A percentile compares a stretch with the other conserved stretches of the same genome.
Evolutionary conservation across 441 rosid genomes (phyloP).

Genomic region (Aleurites moluccanus): DNA sequence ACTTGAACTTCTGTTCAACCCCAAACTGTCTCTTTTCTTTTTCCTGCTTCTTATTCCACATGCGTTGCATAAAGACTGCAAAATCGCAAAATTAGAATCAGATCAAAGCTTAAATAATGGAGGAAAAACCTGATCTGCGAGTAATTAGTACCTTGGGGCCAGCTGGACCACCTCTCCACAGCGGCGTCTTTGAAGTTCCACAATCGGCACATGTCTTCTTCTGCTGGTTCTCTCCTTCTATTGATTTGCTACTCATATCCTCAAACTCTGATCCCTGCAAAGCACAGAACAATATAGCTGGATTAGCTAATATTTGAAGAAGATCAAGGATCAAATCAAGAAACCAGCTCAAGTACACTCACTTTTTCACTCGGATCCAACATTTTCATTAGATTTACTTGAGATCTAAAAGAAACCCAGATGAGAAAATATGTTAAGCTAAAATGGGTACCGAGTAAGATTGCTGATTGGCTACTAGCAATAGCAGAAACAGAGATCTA

Average conservation of each 20-base stretch:
- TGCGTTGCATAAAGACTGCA: slow-evolving; percentile 90
- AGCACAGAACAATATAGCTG: background rate
- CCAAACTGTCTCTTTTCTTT: slow-evolving; percentile 52
- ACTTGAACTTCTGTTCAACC: slow-evolving; percentile 33
- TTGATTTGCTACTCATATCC: slow-evolving; percentile 36
- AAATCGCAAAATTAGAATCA: background rate
- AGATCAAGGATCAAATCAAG: slow-evolving; percentile 18
- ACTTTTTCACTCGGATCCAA: slow-evolving; percentile 51
- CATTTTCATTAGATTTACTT: slow-evolving; percentile 29
- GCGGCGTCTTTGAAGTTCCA: slow-evolving; percentile 84
- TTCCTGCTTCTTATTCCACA: slow-evolving; percentile 84
- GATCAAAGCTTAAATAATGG: background rate
- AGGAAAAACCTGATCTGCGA: background rate
- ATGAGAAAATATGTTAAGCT: background rate
- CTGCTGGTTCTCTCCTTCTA: slow-evolving; percentile 36
- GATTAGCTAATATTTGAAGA: slow-evolving; percentile 21
- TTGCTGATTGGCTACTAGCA: background rate
- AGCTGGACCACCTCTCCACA: slow-evolving; percentile 96
- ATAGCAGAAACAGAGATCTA: background rate
- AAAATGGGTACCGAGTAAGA: background rate
- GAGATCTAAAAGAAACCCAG: slow-evolving; percentile 35
- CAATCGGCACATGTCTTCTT: slow-evolving; percentile 88
- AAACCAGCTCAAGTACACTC: slow-evolving; percentile 29
- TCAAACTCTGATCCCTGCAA: slow-evolving; percentile 58
- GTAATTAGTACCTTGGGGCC: slow-evolving; percentile 71